Conservation (phyloP, 192 early-diverging fungal species). For the Pilobolus umbonatus region DNA sequence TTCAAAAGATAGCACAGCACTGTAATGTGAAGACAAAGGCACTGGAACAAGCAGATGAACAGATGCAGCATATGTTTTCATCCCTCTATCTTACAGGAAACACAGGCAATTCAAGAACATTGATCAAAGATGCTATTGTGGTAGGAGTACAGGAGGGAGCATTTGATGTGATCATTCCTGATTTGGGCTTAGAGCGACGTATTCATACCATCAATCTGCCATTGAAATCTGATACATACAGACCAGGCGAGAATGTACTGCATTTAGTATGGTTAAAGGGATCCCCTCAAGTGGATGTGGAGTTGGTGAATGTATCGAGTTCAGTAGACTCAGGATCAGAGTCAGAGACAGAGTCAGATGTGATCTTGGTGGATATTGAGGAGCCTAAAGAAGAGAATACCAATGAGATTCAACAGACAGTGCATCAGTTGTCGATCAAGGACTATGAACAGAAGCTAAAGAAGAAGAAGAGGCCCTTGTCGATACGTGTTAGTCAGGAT, state of each 20-base stretch:
- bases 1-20: constrained; percentile 56
- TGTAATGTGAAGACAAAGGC: constrained; percentile 75
- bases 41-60: constrained; percentile 68
- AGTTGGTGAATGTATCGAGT: not conserved
- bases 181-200: constrained; percentile 68
- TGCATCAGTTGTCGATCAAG: not conserved
- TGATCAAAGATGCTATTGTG: constrained; percentile 58
- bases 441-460: not conserved
- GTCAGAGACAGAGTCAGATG: not conserved
- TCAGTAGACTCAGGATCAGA: not conserved
- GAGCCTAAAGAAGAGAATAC: not conserved
- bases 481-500: constrained; percentile 17
- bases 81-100: constrained; percentile 53
- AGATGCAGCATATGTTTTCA: constrained; percentile 58
- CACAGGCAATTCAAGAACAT: constrained; percentile 30
- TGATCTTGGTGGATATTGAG: not conserved
- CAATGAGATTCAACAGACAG: not conserved
- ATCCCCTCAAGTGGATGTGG: constrained; percentile 2
- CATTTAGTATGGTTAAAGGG: constrained; percentile 17
- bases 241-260: constrained; percentile 10
- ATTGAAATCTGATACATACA: constrained; percentile 13
- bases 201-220: constrained; percentile 29
- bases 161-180: constrained; percentile 70
- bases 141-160: constrained; percentile 57
- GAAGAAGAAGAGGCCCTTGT: constrained; percentile 13